Conservation (phyloP, 1,284 basidiomycete species). For the Cystobasidium slooffiae region DNA sequence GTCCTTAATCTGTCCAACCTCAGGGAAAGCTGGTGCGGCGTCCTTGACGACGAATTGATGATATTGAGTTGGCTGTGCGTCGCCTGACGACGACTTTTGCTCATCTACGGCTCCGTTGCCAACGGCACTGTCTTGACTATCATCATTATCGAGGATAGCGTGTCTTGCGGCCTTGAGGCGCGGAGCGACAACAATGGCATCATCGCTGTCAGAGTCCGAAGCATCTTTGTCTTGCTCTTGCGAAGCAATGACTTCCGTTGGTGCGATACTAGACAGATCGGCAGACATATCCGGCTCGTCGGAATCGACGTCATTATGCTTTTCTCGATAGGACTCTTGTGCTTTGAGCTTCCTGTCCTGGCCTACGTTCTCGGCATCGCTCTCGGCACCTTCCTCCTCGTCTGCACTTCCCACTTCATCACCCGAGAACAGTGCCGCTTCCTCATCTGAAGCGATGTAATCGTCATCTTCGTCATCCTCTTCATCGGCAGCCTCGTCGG, state of each 20-base stretch:
- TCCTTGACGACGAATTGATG: slow-evolving; percentile 26
- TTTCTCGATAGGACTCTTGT: neutral
- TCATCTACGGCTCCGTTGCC: neutral
- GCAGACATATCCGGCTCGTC: neutral
- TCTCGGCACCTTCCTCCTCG: slow-evolving; percentile 1
- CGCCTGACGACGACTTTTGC: neutral
- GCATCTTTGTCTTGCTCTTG: neutral
- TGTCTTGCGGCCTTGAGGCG: neutral
- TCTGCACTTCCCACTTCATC: slow-evolving; percentile 33
- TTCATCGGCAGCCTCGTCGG: neutral
- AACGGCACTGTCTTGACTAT: slow-evolving; percentile 8
- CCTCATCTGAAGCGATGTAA: slow-evolving; percentile 35
- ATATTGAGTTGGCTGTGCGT: slow-evolving; percentile 13
- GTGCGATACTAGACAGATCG: slow-evolving; percentile 8
- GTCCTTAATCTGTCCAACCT: slow-evolving; percentile 7
- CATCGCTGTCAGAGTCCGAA: slow-evolving; percentile 6
- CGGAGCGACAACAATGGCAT: slow-evolving; percentile 14
- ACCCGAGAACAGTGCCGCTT: slow-evolving; percentile 10
- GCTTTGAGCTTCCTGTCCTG: neutral
- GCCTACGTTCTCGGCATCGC: neutral
- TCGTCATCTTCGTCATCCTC: slow-evolving; percentile 39
- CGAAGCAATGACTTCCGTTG: slow-evolving; percentile 10
- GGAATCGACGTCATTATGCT: neutral
- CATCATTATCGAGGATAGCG: slow-evolving; percentile 10
- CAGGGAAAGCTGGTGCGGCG: slow-evolving; percentile 5